Evolutionary conservation across 2,329 filamentous ascomycete species (phyloP), one percentile per base, ranked within the genome.

Genomic region (Hirsutella rhossiliensis): DNA sequence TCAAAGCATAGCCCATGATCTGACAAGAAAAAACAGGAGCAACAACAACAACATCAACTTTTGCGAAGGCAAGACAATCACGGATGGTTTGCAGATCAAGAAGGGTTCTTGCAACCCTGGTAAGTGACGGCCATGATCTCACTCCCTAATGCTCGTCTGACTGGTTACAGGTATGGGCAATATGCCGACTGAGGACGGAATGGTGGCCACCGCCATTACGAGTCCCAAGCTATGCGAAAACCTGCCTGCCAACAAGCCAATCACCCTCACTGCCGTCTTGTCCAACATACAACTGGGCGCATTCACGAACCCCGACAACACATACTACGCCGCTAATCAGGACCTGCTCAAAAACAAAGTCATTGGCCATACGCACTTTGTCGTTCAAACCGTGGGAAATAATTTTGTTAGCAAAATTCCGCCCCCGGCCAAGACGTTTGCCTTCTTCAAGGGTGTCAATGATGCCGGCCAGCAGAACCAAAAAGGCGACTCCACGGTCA

Each of bases 391-490:
- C 48, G 63, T 74, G 40, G 76, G 76, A 42, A 60, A 60, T 55
- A 61, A 57, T 19, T 53, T 73, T 52, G 75, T 75, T 76, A 11
- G 63, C 54, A 9, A 52, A 58, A n/a, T n/a, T n/a, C 69, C 76
- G 27, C 67, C 76, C 6, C 69, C 79, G 48, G 67, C 77, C 29
- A 60, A 56, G 19, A 59, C 68, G 54, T 80, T 76, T 51, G 73
- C 64, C 55, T 80, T 80, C 60, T 81, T 82, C 72, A 80, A 81
- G 68, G 78, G 78, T 48, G 77, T 81, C 63, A 79, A 81, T 60
- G 76, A 79, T 47, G 68, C 62, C 15, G 76, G 76, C 30, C 2
- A 37, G 7, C 3, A 28, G 18, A 15, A 19, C 32, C 11, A 36
- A 3, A 37, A 28, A 8, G 15, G 12, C 5, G 19, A 9, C 5